Evolutionary conservation across 768 basidiomycete genomes (phyloP), one percentile per base, ranked within the genome.

Genomic region (Krasilnikovozyma curviuscula): DNA sequence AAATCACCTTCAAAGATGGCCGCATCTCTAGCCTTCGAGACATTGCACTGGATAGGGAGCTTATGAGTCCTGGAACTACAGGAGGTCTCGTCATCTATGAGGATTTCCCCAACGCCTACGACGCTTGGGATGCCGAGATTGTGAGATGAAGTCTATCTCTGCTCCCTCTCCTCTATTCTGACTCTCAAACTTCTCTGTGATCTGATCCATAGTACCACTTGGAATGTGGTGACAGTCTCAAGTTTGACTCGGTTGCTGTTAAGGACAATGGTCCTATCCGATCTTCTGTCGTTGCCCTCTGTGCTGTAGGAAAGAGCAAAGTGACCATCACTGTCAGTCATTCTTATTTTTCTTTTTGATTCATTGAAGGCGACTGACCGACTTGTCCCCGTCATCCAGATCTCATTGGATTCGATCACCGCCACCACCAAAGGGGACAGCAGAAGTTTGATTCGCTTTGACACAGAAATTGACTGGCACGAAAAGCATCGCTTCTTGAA

Each of bases 71-170:
- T 32, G 84, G 83, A 3, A 59, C 70, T 40, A 80, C 78, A 4
- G 91, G 84, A 44, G 91, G 91, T 10, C 62, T 95, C 44, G 74
- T 88, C 38, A 81, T 93, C 51, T 91, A 86, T 62, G 78, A 91
- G 58, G 91, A 95, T 23, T 23, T 40, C 25, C 42, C 34, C 14
- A 35, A 34, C 42, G 29, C 28, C 23, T 27, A 45, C 45, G 50
- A 52, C 24, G 50, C 50, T 13, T n/a, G n/a, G n/a, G n/a, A n/a
- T n/a, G n/a, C n/a, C n/a, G n/a, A n/a, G n/a, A n/a, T n/a, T n/a
- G n/a, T n/a, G n/a, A n/a, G n/a, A n/a, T n/a, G n/a, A n/a, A n/a
- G n/a, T n/a, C n/a, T n/a, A n/a, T n/a, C n/a, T n/a, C n/a, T n/a
- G n/a, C n/a, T n/a, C n/a, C n/a, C n/a, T n/a, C n/a, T n/a, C n/a